A percentile compares a stretch with the other conserved stretches of the same genome.
Conservation (phyloP, 768 basidiomycete species). For the Trametes punicea region DNA sequence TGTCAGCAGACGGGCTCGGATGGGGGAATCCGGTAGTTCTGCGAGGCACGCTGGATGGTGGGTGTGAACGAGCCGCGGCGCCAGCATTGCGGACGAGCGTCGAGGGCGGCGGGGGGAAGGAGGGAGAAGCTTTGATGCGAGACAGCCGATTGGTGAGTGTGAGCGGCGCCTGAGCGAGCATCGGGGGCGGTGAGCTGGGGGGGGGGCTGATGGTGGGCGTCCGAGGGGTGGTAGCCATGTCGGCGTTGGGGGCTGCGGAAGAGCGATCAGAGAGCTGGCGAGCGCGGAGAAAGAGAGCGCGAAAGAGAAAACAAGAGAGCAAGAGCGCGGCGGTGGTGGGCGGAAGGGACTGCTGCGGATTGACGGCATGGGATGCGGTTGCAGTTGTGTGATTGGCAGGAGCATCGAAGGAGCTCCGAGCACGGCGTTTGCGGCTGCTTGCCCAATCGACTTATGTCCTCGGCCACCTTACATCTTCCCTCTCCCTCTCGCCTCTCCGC, state of each 20-base stretch:
- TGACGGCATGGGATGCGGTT: conserved; percentile 16
- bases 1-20: conserved; percentile 19
- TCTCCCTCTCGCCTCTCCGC: conserved; percentile 14
- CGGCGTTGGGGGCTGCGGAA: no score
- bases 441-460: conserved; percentile 20
- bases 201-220: neutral
- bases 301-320: neutral
- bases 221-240: neutral
- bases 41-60: conserved; percentile 19
- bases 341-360: conserved; percentile 10
- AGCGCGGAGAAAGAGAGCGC: neutral
- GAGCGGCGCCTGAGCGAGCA: neutral
- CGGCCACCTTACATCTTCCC: conserved; percentile 13
- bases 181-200: neutral
- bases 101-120: neutral
- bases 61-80: conserved; percentile 14
- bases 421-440: conserved; percentile 28
- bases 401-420: conserved; percentile 24
- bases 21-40: conserved; percentile 1
- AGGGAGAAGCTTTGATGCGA: conserved; percentile 13
- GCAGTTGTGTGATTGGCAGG: conserved; percentile 21
- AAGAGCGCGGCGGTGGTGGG: neutral
- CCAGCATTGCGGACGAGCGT: neutral
- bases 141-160: conserved; percentile 6
- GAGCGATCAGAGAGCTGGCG: no score